A percentile compares a stretch with the other conserved stretches of the same genome.
Evolutionary conservation across 2,329 filamentous ascomycete genomes (phyloP).

Genomic region (Aspergillus ruber): DNA sequence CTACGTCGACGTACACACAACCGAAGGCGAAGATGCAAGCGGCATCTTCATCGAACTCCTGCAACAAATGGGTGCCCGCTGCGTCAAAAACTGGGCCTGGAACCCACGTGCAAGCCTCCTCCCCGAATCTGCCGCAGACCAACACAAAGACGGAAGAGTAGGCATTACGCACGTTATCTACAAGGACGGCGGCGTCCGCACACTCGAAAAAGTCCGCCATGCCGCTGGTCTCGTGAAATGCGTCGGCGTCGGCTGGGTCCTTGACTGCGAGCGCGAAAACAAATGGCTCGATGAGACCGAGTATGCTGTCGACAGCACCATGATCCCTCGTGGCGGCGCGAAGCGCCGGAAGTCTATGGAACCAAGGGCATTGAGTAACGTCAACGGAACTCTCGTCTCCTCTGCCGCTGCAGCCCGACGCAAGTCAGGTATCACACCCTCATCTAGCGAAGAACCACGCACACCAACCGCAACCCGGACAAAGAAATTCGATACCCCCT

Average conservation of each 20-base stretch:
- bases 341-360: constrained; percentile 78
- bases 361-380: constrained; percentile 61
- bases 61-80: constrained; percentile 72
- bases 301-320: constrained; percentile 62
- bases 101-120: constrained; percentile 48
- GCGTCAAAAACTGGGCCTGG: constrained; percentile 71
- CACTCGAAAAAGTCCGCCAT: constrained; percentile 71
- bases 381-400: constrained; percentile 57
- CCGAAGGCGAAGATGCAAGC: constrained; percentile 72
- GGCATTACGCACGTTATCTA: constrained; percentile 85
- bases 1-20: constrained; percentile 77
- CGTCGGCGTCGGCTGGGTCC: constrained; percentile 80
- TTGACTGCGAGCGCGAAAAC: constrained; percentile 76
- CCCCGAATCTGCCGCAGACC: constrained; percentile 21
- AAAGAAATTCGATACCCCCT: constrained; percentile 1
- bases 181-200: constrained; percentile 77
- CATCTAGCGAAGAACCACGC: constrained; percentile 12
- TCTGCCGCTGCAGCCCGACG: constrained; percentile 23
- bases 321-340: constrained; percentile 62
- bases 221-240: constrained; percentile 71
- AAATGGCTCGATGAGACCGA: constrained; percentile 67
- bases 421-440: constrained; percentile 27
- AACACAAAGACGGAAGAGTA: constrained; percentile 45
- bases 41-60: constrained; percentile 75
- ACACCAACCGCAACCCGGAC: constrained; percentile 4